A percentile compares a stretch with the other conserved stretches of the same genome.
Conservation (phyloP, 805 yeast genomes). For the Wickerhamiella cacticola region DNA sequence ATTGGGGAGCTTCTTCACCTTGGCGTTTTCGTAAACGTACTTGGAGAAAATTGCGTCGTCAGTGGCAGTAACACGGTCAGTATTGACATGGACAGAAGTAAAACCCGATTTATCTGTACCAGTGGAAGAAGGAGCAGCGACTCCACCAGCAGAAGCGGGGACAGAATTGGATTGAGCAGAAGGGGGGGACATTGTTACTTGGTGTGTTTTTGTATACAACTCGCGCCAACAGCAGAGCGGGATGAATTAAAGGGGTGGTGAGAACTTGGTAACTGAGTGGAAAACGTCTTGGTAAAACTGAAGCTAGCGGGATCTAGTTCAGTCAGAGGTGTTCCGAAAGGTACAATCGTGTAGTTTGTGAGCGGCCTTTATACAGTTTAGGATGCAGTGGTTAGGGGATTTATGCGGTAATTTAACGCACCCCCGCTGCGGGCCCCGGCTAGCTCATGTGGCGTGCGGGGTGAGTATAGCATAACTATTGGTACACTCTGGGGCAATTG, state of each 20-base stretch:
- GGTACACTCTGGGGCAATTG: no score
- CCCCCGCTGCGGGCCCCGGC: no score
- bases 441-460: no score
- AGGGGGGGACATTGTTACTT: constrained; percentile 14
- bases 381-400: neutral
- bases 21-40: constrained; percentile 64
- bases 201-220: constrained; percentile 34
- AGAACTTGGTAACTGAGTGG: constrained; percentile 32
- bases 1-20: constrained; percentile 40
- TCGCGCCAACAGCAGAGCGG: constrained; percentile 34
- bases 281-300: constrained; percentile 28
- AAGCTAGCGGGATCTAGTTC: constrained; percentile 10
- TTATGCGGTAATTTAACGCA: neutral
- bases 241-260: constrained; percentile 36
- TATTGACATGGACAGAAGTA: constrained; percentile 42
- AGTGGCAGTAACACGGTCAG: constrained; percentile 40
- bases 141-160: constrained; percentile 21
- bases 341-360: neutral
- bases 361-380: no score
- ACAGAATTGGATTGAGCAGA: constrained; percentile 23
- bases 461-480: no score
- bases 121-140: constrained; percentile 20
- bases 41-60: constrained; percentile 42
- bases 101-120: constrained; percentile 30
- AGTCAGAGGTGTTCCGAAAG: constrained; percentile 10